Conservation (phyloP, 2,329 filamentous ascomycete species). For the Stemphylium beticola region DNA sequence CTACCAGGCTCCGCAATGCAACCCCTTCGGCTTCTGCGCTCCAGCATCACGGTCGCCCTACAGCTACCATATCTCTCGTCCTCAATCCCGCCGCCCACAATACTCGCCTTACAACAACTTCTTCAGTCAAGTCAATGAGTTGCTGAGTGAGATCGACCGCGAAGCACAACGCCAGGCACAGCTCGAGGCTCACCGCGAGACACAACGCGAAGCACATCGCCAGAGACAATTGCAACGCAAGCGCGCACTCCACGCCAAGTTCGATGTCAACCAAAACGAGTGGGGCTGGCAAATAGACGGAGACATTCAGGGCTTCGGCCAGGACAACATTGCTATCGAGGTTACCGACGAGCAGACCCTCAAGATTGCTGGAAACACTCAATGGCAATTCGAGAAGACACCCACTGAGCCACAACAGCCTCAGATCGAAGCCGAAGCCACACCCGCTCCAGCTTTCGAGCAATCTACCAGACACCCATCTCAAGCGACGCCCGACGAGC, state of each 20-base stretch:
- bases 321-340: slow-evolving; percentile 46
- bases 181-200: slow-evolving; percentile 37
- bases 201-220: slow-evolving; percentile 28
- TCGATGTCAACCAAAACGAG: slow-evolving; percentile 37
- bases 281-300: slow-evolving; percentile 43
- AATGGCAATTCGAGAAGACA: slow-evolving; percentile 26
- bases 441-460: neutral
- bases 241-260: slow-evolving; percentile 37
- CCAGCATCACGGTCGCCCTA: slow-evolving; percentile 29
- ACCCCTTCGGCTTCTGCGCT: slow-evolving; percentile 35
- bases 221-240: slow-evolving; percentile 37
- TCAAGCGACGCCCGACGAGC: neutral
- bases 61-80: slow-evolving; percentile 22
- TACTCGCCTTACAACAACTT: slow-evolving; percentile 41
- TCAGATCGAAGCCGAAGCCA: slow-evolving; percentile 11
- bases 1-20: slow-evolving; percentile 37
- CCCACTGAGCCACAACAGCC: slow-evolving; percentile 15
- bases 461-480: neutral
- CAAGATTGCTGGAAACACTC: slow-evolving; percentile 41
- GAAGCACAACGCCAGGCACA: slow-evolving; percentile 29
- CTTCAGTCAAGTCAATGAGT: slow-evolving; percentile 41
- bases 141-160: slow-evolving; percentile 42
- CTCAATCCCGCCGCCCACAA: slow-evolving; percentile 26
- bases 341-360: slow-evolving; percentile 43
- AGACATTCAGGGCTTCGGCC: slow-evolving; percentile 41